These are phyloP conservation scores for Brassica incana DNA, from an alignment of 345 rosid genomes.

Conservation along the genomic window DNA sequence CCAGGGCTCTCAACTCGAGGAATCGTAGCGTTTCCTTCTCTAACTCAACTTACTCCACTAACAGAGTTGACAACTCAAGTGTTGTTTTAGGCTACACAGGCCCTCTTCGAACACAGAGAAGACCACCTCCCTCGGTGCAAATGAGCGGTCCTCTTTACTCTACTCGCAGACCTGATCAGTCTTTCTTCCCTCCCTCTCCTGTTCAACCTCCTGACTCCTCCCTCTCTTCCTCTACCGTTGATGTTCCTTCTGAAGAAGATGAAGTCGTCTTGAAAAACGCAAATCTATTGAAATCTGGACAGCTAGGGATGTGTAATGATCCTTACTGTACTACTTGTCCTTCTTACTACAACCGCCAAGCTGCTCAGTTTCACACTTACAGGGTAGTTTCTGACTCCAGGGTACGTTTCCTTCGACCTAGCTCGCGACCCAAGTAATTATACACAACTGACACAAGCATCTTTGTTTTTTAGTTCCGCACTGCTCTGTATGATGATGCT, in stretches of 20 bases:
- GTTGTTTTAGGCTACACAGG: constrained; percentile 70
- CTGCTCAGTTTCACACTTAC: constrained; percentile 38
- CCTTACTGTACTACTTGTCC: constrained; percentile 96
- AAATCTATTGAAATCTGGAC: constrained; percentile 81
- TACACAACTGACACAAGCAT: background rate
- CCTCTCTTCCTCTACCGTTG: background rate
- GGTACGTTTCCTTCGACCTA: constrained; percentile 37
- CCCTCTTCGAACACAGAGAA: constrained; percentile 74
- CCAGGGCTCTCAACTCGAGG: constrained; percentile 42
- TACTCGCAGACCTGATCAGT: constrained; percentile 41
- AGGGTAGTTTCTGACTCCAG: constrained; percentile 47
- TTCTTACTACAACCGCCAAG: constrained; percentile 51
- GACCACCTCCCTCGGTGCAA: constrained; percentile 51
- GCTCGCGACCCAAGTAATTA: constrained; percentile 12
- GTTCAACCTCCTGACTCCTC: background rate
- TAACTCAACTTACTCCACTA: constrained; percentile 47
- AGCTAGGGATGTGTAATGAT: constrained; percentile 79
- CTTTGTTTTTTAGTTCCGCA: constrained; percentile 49
- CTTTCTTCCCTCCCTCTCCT: constrained; percentile 40
- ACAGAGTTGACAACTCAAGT: constrained; percentile 46
- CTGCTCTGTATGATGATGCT: constrained; percentile 73
- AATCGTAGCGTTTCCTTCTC: constrained; percentile 63
- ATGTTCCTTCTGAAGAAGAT: constrained; percentile 37
- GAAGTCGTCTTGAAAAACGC: constrained; percentile 51
- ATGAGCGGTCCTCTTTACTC: constrained; percentile 68